Conservation (phyloP, 208 protist genomes). For the Trypanosoma boissoni region DNA sequence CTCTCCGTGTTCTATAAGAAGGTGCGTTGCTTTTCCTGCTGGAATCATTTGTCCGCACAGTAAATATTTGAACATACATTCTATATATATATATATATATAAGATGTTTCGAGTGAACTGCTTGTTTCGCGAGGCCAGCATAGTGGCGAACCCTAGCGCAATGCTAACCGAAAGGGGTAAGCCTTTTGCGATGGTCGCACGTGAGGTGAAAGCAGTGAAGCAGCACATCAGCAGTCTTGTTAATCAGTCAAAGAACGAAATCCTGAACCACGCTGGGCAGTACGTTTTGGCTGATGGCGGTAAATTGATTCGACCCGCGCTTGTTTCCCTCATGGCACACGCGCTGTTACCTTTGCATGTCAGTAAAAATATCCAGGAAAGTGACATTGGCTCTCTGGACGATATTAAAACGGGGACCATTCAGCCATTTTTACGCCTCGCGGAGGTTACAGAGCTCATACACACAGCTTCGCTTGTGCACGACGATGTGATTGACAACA, state of each 20-base stretch:
- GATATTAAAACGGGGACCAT: conserved; percentile 58
- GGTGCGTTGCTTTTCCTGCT: no score
- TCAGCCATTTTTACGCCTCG: conserved; percentile 76
- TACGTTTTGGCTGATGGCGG: conserved; percentile 61
- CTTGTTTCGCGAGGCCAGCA: not conserved
- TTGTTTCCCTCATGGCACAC: conserved; percentile 79
- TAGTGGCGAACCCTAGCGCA: not conserved
- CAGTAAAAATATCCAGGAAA: conserved; percentile 34
- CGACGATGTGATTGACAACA: conserved; percentile 95
- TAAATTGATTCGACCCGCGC: conserved; percentile 79
- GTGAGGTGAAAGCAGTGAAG: conserved; percentile 63
- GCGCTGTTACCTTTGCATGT: conserved; percentile 54
- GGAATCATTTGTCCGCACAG: no score
- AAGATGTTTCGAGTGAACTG: not conserved
- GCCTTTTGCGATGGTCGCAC: conserved; percentile 57
- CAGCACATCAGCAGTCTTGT: conserved; percentile 63
- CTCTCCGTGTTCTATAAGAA: no score
- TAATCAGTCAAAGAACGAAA: conserved; percentile 56
- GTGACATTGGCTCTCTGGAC: conserved; percentile 49
- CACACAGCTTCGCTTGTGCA: conserved; percentile 96
- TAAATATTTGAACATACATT: no score
- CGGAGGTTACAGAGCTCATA: conserved; percentile 95
- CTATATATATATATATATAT: not conserved
- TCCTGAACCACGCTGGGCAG: conserved; percentile 76
- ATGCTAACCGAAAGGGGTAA: conserved; percentile 39